Evolutionary conservation across 768 basidiomycete species (phyloP).

Genomic region (Suillus plorans): DNA sequence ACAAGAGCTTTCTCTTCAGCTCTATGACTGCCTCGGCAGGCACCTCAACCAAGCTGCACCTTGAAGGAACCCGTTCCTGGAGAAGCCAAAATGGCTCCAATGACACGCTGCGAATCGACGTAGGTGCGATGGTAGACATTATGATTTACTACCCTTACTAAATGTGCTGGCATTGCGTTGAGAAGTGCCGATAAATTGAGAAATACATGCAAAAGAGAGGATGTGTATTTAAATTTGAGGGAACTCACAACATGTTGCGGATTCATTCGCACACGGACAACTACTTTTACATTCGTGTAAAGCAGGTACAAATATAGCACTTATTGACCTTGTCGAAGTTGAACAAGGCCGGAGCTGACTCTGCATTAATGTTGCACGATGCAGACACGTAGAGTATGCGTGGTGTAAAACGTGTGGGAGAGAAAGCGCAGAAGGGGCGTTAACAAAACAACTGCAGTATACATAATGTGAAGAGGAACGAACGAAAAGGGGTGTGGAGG

Average conservation of each 20-base stretch:
- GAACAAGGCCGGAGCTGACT: no score
- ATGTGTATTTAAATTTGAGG: not conserved
- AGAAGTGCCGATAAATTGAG: not conserved
- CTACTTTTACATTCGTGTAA: no score
- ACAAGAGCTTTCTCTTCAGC: no score
- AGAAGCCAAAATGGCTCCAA: not conserved
- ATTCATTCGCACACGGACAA: not conserved
- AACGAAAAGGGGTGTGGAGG: not conserved
- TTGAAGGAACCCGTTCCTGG: not conserved
- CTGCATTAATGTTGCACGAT: no score
- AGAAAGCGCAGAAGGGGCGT: not conserved
- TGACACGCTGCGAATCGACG: not conserved
- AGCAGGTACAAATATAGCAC: no score
- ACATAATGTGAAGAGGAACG: not conserved
- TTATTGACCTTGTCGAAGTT: no score
- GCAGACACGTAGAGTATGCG: no score
- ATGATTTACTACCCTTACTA: not conserved
- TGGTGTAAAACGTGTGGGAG: not conserved
- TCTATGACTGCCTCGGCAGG: no score
- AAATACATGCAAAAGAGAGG: not conserved
- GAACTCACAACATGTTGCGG: not conserved
- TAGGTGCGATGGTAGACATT: not conserved
- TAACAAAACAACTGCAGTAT: not conserved
- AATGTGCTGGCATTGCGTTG: not conserved
- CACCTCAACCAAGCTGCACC: no score